Percentiles rank a stretch among this genome's conserved stretches.
Evolutionary conservation across 2,329 filamentous ascomycete genomes (phyloP).

Genomic region (Myotisia sp.): DNA sequence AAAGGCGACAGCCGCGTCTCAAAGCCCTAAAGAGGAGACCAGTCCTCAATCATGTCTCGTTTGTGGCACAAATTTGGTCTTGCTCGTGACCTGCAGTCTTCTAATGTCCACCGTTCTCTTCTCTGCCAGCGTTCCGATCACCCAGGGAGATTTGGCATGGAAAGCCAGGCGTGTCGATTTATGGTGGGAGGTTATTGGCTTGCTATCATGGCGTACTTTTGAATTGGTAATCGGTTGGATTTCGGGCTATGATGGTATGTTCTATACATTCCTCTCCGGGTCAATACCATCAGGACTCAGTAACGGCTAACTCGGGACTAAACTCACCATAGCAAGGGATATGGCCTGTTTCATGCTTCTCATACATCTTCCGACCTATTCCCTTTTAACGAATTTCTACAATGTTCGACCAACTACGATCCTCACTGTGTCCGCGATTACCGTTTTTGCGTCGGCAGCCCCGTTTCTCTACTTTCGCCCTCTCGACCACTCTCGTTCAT

Average conservation of each 20-base stretch:
- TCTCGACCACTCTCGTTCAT: conserved; percentile 49
- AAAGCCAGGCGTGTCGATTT: conserved; percentile 51
- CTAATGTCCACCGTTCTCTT: conserved; percentile 51
- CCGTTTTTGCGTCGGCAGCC: conserved; percentile 52
- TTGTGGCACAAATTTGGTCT: conserved; percentile 30
- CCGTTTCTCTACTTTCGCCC: conserved; percentile 64
- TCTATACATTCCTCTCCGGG: neutral
- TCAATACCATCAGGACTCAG: neutral
- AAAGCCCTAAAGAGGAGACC: conserved; percentile 5
- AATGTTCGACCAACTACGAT: conserved; percentile 48
- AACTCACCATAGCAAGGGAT: conserved; percentile 27
- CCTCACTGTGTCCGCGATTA: conserved; percentile 49
- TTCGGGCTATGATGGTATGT: conserved; percentile 49
- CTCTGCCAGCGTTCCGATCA: conserved; percentile 45
- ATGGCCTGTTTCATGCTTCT: conserved; percentile 52
- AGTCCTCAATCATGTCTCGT: conserved; percentile 17
- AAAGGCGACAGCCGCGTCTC: neutral
- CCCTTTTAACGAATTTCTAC: conserved; percentile 69
- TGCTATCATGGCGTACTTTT: conserved; percentile 44
- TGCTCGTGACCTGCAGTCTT: conserved; percentile 40
- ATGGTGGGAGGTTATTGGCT: conserved; percentile 44
- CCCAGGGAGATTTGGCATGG: conserved; percentile 50
- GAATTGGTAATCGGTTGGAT: conserved; percentile 63
- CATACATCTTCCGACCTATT: conserved; percentile 60
- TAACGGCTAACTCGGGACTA: neutral